Percentiles rank a stretch among this genome's conserved stretches.
Conservation (phyloP, 495 filamentous ascomycete species). For the Hyaloscypha hepaticicola region DNA sequence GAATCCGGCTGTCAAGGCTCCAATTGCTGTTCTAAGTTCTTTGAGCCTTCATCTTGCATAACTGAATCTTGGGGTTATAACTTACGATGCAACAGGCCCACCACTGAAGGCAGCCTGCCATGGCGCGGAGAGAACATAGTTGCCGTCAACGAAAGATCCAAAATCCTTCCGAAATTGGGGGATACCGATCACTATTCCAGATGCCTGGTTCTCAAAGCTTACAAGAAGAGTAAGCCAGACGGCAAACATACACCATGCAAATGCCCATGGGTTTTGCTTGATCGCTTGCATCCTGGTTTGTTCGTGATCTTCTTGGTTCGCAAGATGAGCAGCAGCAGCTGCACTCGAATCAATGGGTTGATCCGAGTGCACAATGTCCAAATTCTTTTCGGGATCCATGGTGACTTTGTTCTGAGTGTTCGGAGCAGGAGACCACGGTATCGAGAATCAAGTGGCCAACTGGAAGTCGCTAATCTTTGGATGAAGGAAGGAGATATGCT, state of each 20-base stretch:
- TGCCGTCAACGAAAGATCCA: constrained; percentile 29
- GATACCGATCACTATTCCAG: constrained; percentile 33
- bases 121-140: constrained; percentile 31
- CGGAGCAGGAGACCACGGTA: background rate
- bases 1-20: constrained; percentile 13
- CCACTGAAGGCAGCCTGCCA: constrained; percentile 37
- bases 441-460: background rate
- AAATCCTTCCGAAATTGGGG: constrained; percentile 37
- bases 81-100: constrained; percentile 23
- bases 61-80: background rate
- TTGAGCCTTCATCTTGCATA: background rate
- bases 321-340: constrained; percentile 3
- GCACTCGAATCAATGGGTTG: background rate
- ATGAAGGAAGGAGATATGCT: background rate
- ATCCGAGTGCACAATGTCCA: background rate
- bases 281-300: constrained; percentile 12
- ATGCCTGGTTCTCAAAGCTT: constrained; percentile 37
- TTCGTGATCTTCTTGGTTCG: constrained; percentile 24
- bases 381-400: background rate
- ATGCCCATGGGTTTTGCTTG: constrained; percentile 12
- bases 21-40: constrained; percentile 13
- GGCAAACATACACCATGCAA: constrained; percentile 27
- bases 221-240: constrained; percentile 32
- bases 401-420: background rate
- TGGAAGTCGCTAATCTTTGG: background rate